Conservation (phyloP, 331 rosid species). For the Pyrus hybrid region DNA sequence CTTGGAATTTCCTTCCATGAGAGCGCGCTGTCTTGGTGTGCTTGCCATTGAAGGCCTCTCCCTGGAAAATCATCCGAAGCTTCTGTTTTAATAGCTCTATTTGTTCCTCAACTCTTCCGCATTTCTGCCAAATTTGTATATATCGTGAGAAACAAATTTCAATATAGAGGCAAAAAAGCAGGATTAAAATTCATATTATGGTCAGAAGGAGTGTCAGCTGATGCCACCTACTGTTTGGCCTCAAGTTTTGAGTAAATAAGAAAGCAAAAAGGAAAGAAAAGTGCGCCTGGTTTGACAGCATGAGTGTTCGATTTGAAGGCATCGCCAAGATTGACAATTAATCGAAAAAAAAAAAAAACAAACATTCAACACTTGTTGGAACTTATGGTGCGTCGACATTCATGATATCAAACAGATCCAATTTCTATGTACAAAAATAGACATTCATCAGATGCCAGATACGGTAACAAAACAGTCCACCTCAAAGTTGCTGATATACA, state of each 20-base stretch:
- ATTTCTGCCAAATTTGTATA: constrained; percentile 40
- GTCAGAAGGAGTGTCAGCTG: background rate
- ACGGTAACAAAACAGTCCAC: background rate
- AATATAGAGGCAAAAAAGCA: background rate
- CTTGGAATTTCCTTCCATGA: constrained; percentile 85
- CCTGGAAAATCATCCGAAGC: constrained; percentile 62
- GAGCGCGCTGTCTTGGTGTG: constrained; percentile 83
- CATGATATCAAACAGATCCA: background rate
- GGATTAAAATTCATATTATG: background rate
- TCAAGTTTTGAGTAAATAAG: background rate
- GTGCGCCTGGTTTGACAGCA: background rate
- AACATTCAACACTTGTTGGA: background rate
- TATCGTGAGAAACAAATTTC: background rate
- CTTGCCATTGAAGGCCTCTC: constrained; percentile 81
- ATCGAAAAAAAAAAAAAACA: background rate
- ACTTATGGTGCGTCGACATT: background rate
- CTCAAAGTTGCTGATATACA: background rate
- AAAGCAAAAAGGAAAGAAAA: background rate
- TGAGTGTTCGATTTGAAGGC: background rate
- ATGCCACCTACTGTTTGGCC: background rate
- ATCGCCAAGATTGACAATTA: background rate
- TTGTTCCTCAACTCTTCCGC: constrained; percentile 85
- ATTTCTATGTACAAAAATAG: background rate
- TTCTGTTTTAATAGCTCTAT: constrained; percentile 70
- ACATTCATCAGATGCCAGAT: background rate